Base-by-base conservation (phyloP, 148 eudicot species). In the Silene uniflora region DNA sequence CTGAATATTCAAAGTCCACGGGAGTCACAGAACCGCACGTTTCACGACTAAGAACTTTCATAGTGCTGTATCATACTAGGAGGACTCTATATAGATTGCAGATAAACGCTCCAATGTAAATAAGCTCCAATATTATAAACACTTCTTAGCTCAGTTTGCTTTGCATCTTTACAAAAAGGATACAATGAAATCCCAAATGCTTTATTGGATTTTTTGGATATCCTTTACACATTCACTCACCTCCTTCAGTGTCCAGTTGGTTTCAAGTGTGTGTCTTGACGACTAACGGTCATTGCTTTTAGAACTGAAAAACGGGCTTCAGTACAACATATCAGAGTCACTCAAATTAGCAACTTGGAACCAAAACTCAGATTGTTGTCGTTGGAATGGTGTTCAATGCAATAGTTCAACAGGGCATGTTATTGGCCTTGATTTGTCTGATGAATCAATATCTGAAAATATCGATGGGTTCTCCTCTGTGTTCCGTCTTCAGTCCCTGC, bases 311-410 rank as follows among this genome's bases (percentile, higher is more conserved):
- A 47, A 25, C 19, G 61, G 27, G 47, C 67, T 76, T 27, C 18
- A 14, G 2, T 60, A 68, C 47, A 61, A 27, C 24, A 7, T 11
- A 10, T 42, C 44, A 3, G n/a, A 25, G 27, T 60, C 69, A 10
- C 24, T 14, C 62, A 77, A 62, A 29, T 29, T 71, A 47, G 69
- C 13, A 13, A 62, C 62, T n/a, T 78, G 80, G 80, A 72, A 71
- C 54, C 19, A 63, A 10, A 52, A 54, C 35, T 32, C 35, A 32
- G 35, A 32, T 32, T 32, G 35, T 32, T 32, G 35, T 32, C 4
- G 35, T 32, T 32, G 35, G 35, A 32, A 32, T 32, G 35, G 35
- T 32, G 35, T 32, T 32, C 35, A 32, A 32, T 32, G 35, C 35
- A 32, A 32, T 3, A 32, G 35, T 4, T 32, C 35, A 32, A 32